A percentile compares a stretch with the other conserved stretches of the same genome.
Evolutionary conservation across 2,329 filamentous ascomycete genomes (phyloP).

Genomic region (Helicocarpus griseus): DNA sequence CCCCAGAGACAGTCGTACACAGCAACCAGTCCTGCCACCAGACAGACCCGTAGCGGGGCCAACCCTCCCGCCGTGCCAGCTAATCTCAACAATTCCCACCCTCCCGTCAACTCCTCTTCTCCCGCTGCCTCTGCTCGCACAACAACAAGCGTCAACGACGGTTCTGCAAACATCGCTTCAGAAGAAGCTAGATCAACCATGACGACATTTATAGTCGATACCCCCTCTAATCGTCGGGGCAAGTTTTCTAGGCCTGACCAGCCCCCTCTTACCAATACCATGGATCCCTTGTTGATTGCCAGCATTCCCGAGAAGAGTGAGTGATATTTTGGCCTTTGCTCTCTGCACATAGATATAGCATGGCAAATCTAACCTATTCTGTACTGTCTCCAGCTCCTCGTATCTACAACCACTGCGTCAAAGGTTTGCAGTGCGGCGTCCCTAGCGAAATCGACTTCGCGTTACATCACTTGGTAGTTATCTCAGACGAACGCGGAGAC

Average conservation of each 20-base stretch:
- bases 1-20: not conserved
- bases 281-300: conserved; percentile 28
- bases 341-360: too few species aligned
- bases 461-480: conserved; percentile 86
- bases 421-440: conserved; percentile 71
- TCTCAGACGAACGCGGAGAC: conserved; percentile 87
- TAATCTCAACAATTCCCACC: not conserved
- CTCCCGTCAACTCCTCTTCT: not conserved
- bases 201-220: conserved; percentile 24
- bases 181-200: conserved; percentile 1
- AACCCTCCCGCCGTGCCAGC: not conserved
- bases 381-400: conserved; percentile 32
- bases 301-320: conserved; percentile 5
- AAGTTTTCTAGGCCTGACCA: conserved; percentile 26
- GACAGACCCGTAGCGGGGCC: not conserved
- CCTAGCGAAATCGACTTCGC: conserved; percentile 83
- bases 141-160: not conserved
- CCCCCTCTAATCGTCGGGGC: conserved; percentile 34
- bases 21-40: not conserved
- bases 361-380: not conserved
- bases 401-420: conserved; percentile 81
- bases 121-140: not conserved
- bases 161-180: not conserved
- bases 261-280: conserved; percentile 20
- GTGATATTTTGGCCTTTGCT: not conserved